Evolutionary conservation across 169 alveolate genomes (phyloP).

Genomic region (Plasmodium blacklocki): DNA sequence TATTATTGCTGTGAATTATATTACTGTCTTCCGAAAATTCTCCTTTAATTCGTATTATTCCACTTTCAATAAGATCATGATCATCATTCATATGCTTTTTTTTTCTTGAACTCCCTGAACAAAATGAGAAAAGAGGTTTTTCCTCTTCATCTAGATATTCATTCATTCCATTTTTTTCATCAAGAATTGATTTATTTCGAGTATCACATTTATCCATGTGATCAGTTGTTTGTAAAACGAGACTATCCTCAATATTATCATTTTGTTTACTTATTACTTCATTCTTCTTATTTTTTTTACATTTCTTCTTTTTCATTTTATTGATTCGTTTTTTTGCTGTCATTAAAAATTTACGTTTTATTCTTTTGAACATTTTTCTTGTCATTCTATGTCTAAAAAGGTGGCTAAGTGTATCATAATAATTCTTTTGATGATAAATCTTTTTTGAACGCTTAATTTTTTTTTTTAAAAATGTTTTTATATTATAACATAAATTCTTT

Average conservation of each 20-base stretch:
- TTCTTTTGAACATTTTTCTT: not conserved
- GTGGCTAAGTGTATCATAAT: not conserved
- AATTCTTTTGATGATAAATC: not conserved
- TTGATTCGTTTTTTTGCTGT: constrained; percentile 9
- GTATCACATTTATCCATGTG: not conserved
- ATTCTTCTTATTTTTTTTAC: not conserved
- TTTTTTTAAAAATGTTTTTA: constrained; percentile 12
- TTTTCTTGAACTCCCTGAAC: constrained; percentile 4
- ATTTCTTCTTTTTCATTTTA: not conserved
- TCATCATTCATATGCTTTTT: constrained; percentile 6
- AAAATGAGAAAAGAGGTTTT: constrained; percentile 24
- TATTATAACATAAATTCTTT: constrained; percentile 40
- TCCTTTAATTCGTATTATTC: not conserved
- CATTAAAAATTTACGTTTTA: constrained; percentile 1
- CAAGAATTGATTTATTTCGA: not conserved
- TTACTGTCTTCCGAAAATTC: not conserved
- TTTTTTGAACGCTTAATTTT: not conserved
- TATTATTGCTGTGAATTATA: no score
- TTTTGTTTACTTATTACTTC: not conserved
- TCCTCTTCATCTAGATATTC: not conserved
- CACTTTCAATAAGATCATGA: not conserved
- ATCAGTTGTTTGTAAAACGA: not conserved
- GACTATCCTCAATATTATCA: not conserved
- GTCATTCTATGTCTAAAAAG: not conserved
- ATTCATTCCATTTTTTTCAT: not conserved